Evolutionary conservation across 2,329 filamentous ascomycete species (phyloP), one percentile per base, ranked within the genome.

Genomic region (Neobulgaria alba): DNA sequence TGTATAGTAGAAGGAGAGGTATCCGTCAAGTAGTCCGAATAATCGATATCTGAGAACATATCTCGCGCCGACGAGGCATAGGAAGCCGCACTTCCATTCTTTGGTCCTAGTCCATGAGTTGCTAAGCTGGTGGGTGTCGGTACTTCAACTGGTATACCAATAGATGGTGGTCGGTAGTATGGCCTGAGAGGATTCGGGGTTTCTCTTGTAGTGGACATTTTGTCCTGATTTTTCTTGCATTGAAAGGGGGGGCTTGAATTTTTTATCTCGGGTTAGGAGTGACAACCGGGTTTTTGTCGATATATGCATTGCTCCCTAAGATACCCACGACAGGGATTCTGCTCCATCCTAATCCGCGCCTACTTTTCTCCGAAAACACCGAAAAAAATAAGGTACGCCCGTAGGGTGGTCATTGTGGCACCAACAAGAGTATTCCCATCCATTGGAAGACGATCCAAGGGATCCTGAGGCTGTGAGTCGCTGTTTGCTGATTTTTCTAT

Each of bases 41-140:
- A 95, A 66, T 96, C 90, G 49, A 96, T 72, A 59, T 96, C 90
- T 38, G 82, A 81, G 47, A 95, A 79, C 46, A 94, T 82, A 61
- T 92, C 83, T 62, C 88, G 84, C 49, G 88, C 86, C 56, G 84
- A 77, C 45, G 69, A 69, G 44, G 72, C 67, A 58, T 77, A 77
- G 68, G 57, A 68, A 66, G 52, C 72, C 67, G 57, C 54, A 45
- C 55, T 60, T 39, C 56, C 57, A 56, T 59, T 59, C 34, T 54
- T 58, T 36, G 54, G 46, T 39, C 54, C 57, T 29, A 56, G 38
- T 39, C 55, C 56, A 48, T 56, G 49, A 29, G 55, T 56, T 41
- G 46, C 49, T 15, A 46, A 43, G 43, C 41, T 57, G 10, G 51
- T 73, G 48, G 48, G 62, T 54, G 56, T 46, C 44, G 52, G 51